phyloP scores from a whole-genome alignment of 2,329 filamentous ascomycete genomes.

The Fusarium sp. region DNA sequence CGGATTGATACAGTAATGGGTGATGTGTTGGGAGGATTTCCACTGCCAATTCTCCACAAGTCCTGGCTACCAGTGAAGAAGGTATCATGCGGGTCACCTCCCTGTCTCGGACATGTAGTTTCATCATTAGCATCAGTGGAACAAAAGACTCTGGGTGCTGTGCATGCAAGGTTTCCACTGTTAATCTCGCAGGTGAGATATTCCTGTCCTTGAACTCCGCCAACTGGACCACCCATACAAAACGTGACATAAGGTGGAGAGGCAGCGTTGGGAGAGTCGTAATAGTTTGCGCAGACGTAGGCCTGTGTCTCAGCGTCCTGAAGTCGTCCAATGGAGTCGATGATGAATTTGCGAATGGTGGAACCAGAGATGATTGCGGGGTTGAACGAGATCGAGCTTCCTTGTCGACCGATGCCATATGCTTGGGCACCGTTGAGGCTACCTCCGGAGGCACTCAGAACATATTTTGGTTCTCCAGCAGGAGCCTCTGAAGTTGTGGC shows the following conservation, averaged over 20 bases:
- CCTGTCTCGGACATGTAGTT: not conserved
- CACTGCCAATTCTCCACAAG: not conserved
- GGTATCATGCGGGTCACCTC: fast-evolving
- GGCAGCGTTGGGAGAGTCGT: fast-evolving
- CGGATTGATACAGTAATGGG: not conserved
- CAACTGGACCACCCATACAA: not conserved
- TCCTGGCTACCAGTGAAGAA: not conserved
- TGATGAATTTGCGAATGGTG: not conserved
- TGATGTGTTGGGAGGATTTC: fast-evolving
- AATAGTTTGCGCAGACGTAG: not conserved
- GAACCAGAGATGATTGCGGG: not conserved
- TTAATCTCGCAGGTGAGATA: not conserved
- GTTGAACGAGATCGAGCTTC: not conserved
- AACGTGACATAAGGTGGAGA: too few relatives aligned
- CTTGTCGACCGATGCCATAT: not conserved
- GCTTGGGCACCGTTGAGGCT: fast-evolving
- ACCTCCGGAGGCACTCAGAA: too few relatives aligned
- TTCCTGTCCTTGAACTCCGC: not conserved
- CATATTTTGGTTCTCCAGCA: not conserved
- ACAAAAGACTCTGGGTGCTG: not conserved
- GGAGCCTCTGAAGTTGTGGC: not conserved
- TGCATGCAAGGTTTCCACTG: not conserved
- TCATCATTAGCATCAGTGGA: not conserved
- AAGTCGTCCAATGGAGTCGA: not conserved
- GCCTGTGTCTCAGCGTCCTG: not conserved